Base-by-base conservation (phyloP, 2,329 filamentous ascomycete species). In the Aspergillus latus region DNA sequence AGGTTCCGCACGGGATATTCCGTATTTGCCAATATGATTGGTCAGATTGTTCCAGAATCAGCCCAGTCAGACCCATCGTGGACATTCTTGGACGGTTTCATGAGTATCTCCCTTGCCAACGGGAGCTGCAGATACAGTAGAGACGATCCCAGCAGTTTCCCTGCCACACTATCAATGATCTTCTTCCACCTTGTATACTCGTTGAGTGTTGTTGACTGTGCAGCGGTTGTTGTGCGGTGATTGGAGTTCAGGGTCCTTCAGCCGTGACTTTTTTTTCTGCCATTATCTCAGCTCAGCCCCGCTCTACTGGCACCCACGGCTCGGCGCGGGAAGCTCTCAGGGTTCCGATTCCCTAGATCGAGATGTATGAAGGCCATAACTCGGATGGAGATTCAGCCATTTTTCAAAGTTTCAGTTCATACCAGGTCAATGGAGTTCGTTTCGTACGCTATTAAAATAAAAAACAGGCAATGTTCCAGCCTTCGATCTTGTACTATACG, bases 41-140 rank as follows among this genome's bases (percentile, higher is more conserved):
- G 28, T 26, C 15, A 28, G 26, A 21, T 47, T 34, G 26, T 32
- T 21, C 29, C 10, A 45, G 8, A 32, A 44, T 34, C 26, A 40
- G 44, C 36, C 54, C 54, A 48, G 48, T 56, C 54, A 37, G 32
- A 37, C 42, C 9, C 29, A 15, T 10, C 36, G 5, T 13, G 32
- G 11, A 30, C 2, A 46, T 51, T 36, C 37, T 42, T 34, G 42
- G 28, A 43, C 6, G 26, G 48, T 52, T 51, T 56, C 54, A 51
- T 46, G 28, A 7, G 46, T 36, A 28, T 30, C 30, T 46, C 32
- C 42, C 40, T 54, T 49, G 46, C 50, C 50, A 53, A 53, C 43
- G 42, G 44, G 15, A 39, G 50, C 16, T 47, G 42, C 50, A 52
- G 37, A 40, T n/a, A 40, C 4, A 7, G 7, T n/a, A 40, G n/a